Conservation (phyloP, 768 basidiomycete genomes). For the Tulasnella sp. region DNA sequence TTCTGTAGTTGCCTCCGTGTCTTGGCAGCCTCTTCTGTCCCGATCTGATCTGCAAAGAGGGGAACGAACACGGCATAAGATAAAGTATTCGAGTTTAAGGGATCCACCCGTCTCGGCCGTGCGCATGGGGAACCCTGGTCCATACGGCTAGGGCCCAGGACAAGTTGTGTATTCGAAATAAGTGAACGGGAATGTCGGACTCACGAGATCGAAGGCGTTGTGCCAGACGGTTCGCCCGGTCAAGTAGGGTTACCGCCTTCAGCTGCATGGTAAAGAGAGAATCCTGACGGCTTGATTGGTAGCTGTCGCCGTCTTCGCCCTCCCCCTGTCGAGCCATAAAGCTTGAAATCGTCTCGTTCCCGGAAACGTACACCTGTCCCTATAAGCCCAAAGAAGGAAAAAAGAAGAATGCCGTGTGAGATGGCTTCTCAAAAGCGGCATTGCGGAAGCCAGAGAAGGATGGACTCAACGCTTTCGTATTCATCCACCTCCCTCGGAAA, state of each 20-base stretch:
- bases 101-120: too few relatives aligned
- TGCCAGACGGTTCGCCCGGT: neutral
- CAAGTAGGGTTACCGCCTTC: conserved; percentile 1
- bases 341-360: neutral
- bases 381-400: neutral
- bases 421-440: neutral
- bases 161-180: neutral
- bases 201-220: neutral
- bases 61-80: neutral
- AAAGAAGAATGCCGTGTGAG: neutral
- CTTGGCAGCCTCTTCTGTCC: neutral
- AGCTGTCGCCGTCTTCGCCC: neutral
- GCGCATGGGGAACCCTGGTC: neutral
- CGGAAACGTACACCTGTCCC: neutral
- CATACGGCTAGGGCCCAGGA: neutral
- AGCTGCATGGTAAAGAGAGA: neutral
- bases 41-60: neutral
- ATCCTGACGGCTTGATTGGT: neutral
- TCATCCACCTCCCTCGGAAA: neutral
- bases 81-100: neutral
- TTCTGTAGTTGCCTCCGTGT: neutral
- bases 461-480: neutral
- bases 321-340: neutral
- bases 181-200: neutral
- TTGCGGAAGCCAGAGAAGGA: neutral